Evolutionary conservation across 176 grass and related monocot genomes (phyloP), one percentile per base, ranked within the genome.

Genomic region (Chloris gayana): DNA sequence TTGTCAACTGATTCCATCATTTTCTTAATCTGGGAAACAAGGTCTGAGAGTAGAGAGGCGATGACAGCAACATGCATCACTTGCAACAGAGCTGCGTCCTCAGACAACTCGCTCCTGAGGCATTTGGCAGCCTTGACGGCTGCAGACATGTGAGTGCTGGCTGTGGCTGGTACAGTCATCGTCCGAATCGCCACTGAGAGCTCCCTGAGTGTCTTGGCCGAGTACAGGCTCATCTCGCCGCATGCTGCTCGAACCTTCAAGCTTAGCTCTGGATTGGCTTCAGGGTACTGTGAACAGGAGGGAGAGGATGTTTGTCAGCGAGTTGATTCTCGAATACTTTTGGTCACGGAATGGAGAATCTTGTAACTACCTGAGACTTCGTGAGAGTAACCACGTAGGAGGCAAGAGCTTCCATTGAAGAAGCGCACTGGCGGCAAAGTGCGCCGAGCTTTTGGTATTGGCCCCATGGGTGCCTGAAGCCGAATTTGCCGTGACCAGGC

Each of bases 401-500:
- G 64, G 88, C 72, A 37, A 98, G 84, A 54, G 85, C 84, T 27
- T 95, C 90, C 95, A 98, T 93, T 19, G 92, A 93, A 34, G 88
- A 88, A 22, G 90, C 95, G 9, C 92, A 98, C 58, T 93, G 87
- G 39, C 95, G 95, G 39, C 72, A 79, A n/a, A 91, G 74, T 75
- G 84, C 86, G 65, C 95, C 95, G 17, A 98, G 46, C 73, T 86
- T 95, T 29, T 89, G 92, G 81, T 98, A 98, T 6, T 93, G 88
- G 62, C 74, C 66, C 92, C 92, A 98, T 26, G 95, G 95, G 77
- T 95, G 86, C 9, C 86, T 86, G 81, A 93, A 94, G 17, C 68
- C 64, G 72, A 98, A 98, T 49, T 85, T 90, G 4, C 92, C 92
- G 53, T 98, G 95, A 2, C 86, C 64, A 6, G 95, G 95, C 64